Conservation (phyloP, 345 rosid species). For the Linum tenue region DNA sequence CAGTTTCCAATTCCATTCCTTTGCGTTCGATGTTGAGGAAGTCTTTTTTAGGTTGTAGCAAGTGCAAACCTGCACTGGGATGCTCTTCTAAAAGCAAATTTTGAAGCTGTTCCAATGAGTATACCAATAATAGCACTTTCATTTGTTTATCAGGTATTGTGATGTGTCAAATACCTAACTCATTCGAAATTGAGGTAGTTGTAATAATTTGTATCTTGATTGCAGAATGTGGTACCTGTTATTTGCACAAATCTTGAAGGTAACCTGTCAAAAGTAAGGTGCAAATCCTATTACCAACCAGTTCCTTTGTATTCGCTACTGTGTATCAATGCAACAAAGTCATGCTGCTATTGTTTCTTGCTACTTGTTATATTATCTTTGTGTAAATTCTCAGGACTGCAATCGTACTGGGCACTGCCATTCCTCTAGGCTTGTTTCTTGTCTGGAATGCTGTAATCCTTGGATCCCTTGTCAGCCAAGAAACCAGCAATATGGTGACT, state of each 20-base stretch:
- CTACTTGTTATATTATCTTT: neutral
- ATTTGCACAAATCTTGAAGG: slow-evolving; percentile 93
- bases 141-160: slow-evolving; percentile 80
- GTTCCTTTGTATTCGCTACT: neutral
- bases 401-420: slow-evolving; percentile 74
- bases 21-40: neutral
- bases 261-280: slow-evolving; percentile 91
- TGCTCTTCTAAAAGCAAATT: slow-evolving; percentile 73
- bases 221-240: slow-evolving; percentile 90
- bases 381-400: slow-evolving; percentile 51
- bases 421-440: slow-evolving; percentile 79
- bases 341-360: neutral
- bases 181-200: slow-evolving; percentile 9
- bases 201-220: slow-evolving; percentile 14
- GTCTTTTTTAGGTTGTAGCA: slow-evolving; percentile 52
- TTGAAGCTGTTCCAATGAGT: slow-evolving; percentile 89
- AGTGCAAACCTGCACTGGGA: slow-evolving; percentile 68
- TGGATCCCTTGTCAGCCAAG: slow-evolving; percentile 51
- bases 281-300: slow-evolving; percentile 21
- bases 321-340: neutral
- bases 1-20: neutral
- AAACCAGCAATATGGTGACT: slow-evolving; percentile 31
- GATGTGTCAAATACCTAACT: slow-evolving; percentile 10
- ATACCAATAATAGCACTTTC: slow-evolving; percentile 93
- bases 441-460: slow-evolving; percentile 84